Percentiles rank a stretch among this genome's conserved stretches.
Evolutionary conservation across 2,329 filamentous ascomycete species (phyloP).

Genomic region (Phaeosphaeriaceae sp.): DNA sequence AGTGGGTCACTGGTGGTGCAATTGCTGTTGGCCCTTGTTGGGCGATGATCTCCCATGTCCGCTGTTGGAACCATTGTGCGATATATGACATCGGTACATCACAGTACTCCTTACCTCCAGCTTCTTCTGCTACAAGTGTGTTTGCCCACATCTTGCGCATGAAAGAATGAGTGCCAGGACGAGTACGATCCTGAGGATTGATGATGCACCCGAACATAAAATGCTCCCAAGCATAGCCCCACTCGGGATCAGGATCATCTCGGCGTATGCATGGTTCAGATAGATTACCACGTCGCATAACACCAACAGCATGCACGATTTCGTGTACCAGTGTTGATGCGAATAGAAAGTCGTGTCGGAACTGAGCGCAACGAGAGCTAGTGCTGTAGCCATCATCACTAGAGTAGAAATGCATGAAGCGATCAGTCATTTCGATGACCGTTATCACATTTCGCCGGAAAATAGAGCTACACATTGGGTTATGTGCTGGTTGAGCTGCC

Average conservation of each 20-base stretch:
- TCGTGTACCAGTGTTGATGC: constrained; percentile 43
- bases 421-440: constrained; percentile 32
- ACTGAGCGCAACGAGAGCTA: constrained; percentile 33
- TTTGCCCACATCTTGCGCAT: constrained; percentile 41
- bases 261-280: constrained; percentile 33
- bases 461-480: constrained; percentile 10
- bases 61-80: constrained; percentile 44
- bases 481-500: constrained; percentile 9
- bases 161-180: constrained; percentile 26
- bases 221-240: constrained; percentile 47
- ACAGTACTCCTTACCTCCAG: constrained; percentile 38
- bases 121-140: constrained; percentile 7
- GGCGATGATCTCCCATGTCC: constrained; percentile 38
- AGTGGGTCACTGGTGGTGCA: constrained; percentile 24
- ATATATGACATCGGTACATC: constrained; percentile 44
- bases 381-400: constrained; percentile 25
- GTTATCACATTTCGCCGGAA: constrained; percentile 21
- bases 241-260: constrained; percentile 37
- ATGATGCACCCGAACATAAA: constrained; percentile 45
- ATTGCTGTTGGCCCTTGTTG: constrained; percentile 29
- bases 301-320: constrained; percentile 42
- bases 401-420: constrained; percentile 26
- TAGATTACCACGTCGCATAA: constrained; percentile 37
- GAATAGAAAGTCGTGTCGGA: constrained; percentile 45
- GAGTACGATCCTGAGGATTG: constrained; percentile 35